Conservation (phyloP, 2,329 filamentous ascomycete species). For the Cercospora canescens region DNA sequence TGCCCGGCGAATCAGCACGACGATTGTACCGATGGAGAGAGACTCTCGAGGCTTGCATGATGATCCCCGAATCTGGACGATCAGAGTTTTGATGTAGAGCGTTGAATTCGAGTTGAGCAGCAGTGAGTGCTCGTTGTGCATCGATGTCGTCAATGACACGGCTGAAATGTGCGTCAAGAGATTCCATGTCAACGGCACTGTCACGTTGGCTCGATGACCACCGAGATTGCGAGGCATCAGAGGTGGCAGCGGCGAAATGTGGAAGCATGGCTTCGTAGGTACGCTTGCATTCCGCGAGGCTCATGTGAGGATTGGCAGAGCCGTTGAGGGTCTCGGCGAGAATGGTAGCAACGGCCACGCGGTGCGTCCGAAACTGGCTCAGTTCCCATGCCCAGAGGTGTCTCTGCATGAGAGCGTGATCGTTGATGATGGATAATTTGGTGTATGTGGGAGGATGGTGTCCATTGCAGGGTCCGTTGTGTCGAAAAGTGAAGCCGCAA, state of each 20-base stretch:
- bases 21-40: constrained; percentile 1
- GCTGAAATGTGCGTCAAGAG: constrained; percentile 21
- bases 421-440: constrained; percentile 18
- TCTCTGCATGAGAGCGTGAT: constrained; percentile 26
- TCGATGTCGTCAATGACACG: constrained; percentile 20
- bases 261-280: constrained; percentile 23
- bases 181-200: constrained; percentile 2
- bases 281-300: constrained; percentile 18
- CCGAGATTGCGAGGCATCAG: constrained; percentile 8
- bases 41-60: constrained; percentile 6
- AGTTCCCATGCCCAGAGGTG: constrained; percentile 29
- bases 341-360: constrained; percentile 21
- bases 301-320: constrained; percentile 19
- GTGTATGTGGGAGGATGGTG: constrained; percentile 26
- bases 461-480: constrained; percentile 22
- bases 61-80: constrained; percentile 19
- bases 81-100: background rate
- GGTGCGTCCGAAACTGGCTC: constrained; percentile 22
- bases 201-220: constrained; percentile 1
- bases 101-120: constrained; percentile 10
- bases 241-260: constrained; percentile 21
- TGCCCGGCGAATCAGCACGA: background rate
- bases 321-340: constrained; percentile 19
- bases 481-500: constrained; percentile 27
- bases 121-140: background rate